Conservation (phyloP, 2,329 filamentous ascomycete species). For the Trichothecium sympodiale region DNA sequence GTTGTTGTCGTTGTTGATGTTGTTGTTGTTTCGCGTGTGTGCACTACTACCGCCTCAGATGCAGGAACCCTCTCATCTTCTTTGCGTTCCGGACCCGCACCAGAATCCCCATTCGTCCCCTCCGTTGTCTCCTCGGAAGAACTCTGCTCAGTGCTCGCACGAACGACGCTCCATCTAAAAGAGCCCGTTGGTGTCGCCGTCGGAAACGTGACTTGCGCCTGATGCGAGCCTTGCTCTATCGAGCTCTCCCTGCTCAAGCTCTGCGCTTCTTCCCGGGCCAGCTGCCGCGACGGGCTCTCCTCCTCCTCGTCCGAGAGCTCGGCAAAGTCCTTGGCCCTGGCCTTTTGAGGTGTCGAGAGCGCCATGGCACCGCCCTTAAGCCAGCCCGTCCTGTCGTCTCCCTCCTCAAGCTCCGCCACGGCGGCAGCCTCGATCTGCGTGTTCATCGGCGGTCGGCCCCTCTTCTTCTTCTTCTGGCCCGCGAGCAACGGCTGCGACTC, state of each 20-base stretch:
- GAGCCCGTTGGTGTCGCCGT: too few relatives aligned
- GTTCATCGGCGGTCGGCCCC: slow-evolving; percentile 17
- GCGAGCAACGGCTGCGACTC: neutral
- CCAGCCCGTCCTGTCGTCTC: slow-evolving; percentile 9
- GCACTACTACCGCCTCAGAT: too few relatives aligned
- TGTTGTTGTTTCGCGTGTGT: slow-evolving; percentile 5
- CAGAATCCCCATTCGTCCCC: too few relatives aligned
- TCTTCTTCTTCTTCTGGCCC: slow-evolving; percentile 11
- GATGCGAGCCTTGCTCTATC: too few relatives aligned
- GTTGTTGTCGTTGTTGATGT: slow-evolving; percentile 2
- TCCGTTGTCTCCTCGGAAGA: too few relatives aligned
- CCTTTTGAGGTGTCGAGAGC: slow-evolving; percentile 24
- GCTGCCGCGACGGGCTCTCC: slow-evolving; percentile 15
- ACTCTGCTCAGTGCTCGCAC: too few relatives aligned
- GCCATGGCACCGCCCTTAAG: slow-evolving; percentile 21
- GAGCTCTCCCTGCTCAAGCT: neutral
- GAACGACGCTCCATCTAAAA: too few relatives aligned
- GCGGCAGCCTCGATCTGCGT: slow-evolving; percentile 18
- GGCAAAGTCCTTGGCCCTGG: slow-evolving; percentile 16
- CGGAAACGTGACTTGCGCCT: too few relatives aligned
- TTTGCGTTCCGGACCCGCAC: too few relatives aligned
- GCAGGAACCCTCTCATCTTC: too few relatives aligned
- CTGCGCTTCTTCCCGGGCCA: slow-evolving; percentile 11
- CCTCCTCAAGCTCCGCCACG: slow-evolving; percentile 14
- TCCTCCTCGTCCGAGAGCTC: slow-evolving; percentile 14